Base-by-base conservation (phyloP, 805 yeast species). In the Isabelozyma gotoi region DNA sequence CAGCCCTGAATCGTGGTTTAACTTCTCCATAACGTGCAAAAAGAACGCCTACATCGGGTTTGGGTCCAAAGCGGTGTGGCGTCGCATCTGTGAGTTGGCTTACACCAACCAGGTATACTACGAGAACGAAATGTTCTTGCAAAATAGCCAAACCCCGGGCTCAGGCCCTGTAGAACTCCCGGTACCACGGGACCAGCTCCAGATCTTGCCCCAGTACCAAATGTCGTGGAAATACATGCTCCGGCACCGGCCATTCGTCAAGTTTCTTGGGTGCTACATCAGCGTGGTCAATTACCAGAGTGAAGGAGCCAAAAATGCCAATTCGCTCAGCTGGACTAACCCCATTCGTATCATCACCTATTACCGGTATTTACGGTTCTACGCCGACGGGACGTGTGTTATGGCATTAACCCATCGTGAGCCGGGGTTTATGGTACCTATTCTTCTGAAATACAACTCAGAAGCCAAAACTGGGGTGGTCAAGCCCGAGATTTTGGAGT, bases 301-400 rank as follows among this genome's bases (percentile, higher is more conserved):
- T 42, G 89, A 87, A 55, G 97, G 97, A 31, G 84, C 87, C 2
- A 75, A 82, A 40, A 76, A 81, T 7, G 87, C 80, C 50, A 78
- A 82, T 36, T 78, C 87, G 1, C 71, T 73, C 21, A 75, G 86
- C 5, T 81, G 94, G 85, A 63, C 75, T 36, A 80, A 81, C 47
- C 97, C 97, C 1, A 79, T 87, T 16, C 81, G 88, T 52, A 81
- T 89, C 59, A 86, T 92, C 33, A 88, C 97, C 0, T 92, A 92
- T 58, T 92, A 88, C 59, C 70, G 99, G 49, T 94, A 90, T 61
- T 64, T 84, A 29, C 72, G 97, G 48, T 90, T 92, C 56, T 86
- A 76, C 59, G 83, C 84, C 0, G 85, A 86, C 56, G 97, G 98
- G 0, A 68, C 77, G 1, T 85, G 88, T 46, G 65, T 87, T 35